phyloP scores from a whole-genome alignment of 805 yeast genomes.

The Yamadazyma scolyti region DNA sequence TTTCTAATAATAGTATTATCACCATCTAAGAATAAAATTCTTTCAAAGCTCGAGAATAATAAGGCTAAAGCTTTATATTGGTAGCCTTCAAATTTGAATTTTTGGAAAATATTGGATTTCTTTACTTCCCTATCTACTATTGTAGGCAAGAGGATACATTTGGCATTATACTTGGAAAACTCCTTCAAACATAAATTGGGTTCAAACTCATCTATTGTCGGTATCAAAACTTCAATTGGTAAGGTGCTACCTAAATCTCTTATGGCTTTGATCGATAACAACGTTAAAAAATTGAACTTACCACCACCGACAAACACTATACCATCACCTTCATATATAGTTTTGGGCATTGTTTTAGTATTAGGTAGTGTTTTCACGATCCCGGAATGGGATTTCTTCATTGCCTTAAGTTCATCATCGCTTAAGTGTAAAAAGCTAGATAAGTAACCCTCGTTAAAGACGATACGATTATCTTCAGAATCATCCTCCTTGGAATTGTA shows the following conservation, averaged over 20 bases:
- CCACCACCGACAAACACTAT: constrained; percentile 81
- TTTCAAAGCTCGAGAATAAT: constrained; percentile 53
- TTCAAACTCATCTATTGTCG: constrained; percentile 67
- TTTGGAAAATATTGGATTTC: constrained; percentile 17
- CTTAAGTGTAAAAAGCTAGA: constrained; percentile 45
- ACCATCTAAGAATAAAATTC: constrained; percentile 68
- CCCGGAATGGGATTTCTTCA: constrained; percentile 45
- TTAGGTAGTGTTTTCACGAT: constrained; percentile 46
- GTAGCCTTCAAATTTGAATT: constrained; percentile 40
- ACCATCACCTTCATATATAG: constrained; percentile 45
- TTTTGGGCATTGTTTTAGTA: constrained; percentile 21
- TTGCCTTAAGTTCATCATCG: constrained; percentile 36
- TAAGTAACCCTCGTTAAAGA: constrained; percentile 53
- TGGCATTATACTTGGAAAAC: constrained; percentile 36
- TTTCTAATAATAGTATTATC: constrained; percentile 69
- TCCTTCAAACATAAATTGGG: constrained; percentile 47
- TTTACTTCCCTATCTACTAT: constrained; percentile 16
- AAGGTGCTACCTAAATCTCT: constrained; percentile 63
- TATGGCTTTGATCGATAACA: constrained; percentile 60
- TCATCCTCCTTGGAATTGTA: constrained; percentile 33
- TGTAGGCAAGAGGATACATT: constrained; percentile 35
- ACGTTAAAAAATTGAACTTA: constrained; percentile 65
- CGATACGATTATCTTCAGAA: constrained; percentile 21
- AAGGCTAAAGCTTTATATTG: constrained; percentile 43
- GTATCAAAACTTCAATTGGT: constrained; percentile 83